Evolutionary conservation across 306 rosid genomes (phyloP).

Genomic region (Trichosanthes cucumerina): DNA sequence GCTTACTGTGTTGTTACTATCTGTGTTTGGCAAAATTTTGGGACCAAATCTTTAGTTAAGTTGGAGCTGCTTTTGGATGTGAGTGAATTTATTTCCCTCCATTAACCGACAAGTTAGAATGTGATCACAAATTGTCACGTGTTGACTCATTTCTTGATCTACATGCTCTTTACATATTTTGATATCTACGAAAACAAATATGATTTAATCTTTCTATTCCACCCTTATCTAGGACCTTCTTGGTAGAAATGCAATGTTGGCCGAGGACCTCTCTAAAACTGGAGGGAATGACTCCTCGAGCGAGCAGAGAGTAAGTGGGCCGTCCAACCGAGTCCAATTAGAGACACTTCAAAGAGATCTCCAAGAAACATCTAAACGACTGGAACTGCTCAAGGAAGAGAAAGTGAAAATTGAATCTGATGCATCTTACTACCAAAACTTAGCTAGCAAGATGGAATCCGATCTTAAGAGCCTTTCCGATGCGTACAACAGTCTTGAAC

Average conservation of each 20-base stretch:
- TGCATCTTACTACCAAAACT: conserved; percentile 43
- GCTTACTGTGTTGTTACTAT: neutral
- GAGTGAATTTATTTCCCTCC: neutral
- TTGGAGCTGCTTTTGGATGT: neutral
- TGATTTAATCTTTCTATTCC: neutral
- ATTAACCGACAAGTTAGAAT: neutral
- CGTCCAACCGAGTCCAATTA: conserved; percentile 51
- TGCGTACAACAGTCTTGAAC: conserved; percentile 96
- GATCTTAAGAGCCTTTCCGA: conserved; percentile 84
- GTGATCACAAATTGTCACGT: neutral
- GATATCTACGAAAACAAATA: neutral
- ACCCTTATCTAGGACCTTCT: conserved; percentile 52
- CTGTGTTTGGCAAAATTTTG: neutral
- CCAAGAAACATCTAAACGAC: conserved; percentile 59
- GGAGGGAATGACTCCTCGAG: conserved; percentile 33
- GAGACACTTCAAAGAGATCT: conserved; percentile 73
- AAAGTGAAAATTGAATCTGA: conserved; percentile 65
- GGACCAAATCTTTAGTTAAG: neutral
- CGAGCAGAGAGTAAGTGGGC: conserved; percentile 52
- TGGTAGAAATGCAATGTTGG: conserved; percentile 66
- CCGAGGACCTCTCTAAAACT: conserved; percentile 62
- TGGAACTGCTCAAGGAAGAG: conserved; percentile 68
- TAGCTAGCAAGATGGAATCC: conserved; percentile 80
- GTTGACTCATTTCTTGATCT: neutral
- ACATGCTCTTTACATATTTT: neutral